Evolutionary conservation across 345 rosid species (phyloP), one percentile per base, ranked within the genome.

Genomic region (Camelina sativa): DNA sequence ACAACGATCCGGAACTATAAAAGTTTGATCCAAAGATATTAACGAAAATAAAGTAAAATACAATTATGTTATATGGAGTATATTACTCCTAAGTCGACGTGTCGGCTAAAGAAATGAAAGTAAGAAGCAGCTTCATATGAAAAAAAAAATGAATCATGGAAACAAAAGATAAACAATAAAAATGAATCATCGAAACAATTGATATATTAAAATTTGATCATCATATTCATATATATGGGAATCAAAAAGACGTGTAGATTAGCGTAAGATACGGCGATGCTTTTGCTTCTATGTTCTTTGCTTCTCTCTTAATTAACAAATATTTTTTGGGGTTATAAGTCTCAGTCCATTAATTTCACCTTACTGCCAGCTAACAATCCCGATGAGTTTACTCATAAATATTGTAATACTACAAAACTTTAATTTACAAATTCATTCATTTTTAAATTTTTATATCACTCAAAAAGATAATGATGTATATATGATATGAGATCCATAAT

Each of bases 341-440:
- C 73, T 66, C 30, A 72, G 73, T 72, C 81, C 64, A 78, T 78
- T 78, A 78, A 66, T 72, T 78, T 66, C 81, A 78, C 69, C 76
- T 77, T 59, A 72, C 77, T 61, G 81, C 73, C 81, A 78, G 81
- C 81, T 78, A 78, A 72, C 81, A 78, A 77, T 72, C 81, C 81
- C 81, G 58, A 77, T 77, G 81, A 65, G 16, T 43, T 65, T 65
- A 71, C 73, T 72, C 69, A 59, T 70, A 56, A 66, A 72, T 72
- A 72, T 53, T 71, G 67, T 63, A 55, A 55, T 63, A 70, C 13
- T 63, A 70, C 13, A 25, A 37, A 48, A 35, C 56, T 71, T 65
- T 44, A 15, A 16, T 55, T 70, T 37, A 37, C 60, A 4, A 28
- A 28, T 76, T 71, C 75, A 47, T 75, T 76, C 73, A 16, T 50